These are phyloP conservation scores for Populus euphratica DNA, from an alignment of 345 rosid species.

Conservation along the genomic window DNA sequence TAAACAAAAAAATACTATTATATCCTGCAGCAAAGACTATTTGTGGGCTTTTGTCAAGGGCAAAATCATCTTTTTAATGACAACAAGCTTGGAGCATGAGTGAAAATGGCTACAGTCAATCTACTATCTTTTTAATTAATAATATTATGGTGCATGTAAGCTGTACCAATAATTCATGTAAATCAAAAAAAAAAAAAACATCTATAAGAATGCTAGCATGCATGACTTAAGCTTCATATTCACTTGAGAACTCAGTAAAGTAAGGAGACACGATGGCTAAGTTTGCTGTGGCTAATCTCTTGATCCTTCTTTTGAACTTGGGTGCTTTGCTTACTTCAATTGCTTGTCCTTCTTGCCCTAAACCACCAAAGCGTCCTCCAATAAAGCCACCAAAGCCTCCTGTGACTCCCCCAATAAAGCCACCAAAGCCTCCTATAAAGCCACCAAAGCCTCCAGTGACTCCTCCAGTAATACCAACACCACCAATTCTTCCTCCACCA, in stretches of 20 bases:
- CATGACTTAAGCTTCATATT: not conserved
- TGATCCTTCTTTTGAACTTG: constrained; percentile 29
- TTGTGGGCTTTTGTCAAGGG: no score
- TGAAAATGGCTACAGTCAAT: no score
- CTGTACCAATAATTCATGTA: no score
- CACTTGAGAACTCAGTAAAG: not conserved
- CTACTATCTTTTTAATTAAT: no score
- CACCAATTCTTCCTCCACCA: constrained; percentile 4
- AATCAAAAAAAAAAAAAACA: no score
- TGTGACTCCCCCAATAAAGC: not conserved
- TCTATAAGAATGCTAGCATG: not conserved
- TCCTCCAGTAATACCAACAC: constrained; percentile 17
- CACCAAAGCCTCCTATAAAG: constrained; percentile 18
- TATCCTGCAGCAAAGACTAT: no score
- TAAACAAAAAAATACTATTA: no score
- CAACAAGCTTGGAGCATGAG: no score
- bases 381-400: constrained; percentile 19
- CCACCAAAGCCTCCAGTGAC: constrained; percentile 12
- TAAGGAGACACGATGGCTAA: constrained; percentile 16
- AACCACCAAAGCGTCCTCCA: constrained; percentile 10
- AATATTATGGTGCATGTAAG: no score
- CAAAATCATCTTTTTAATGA: no score
- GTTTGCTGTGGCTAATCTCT: not conserved
- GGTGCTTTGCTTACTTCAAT: constrained; percentile 28
- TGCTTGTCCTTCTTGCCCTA: constrained; percentile 43